Conservation (phyloP, 805 yeast species). For the Cyberlindnera veronae region DNA sequence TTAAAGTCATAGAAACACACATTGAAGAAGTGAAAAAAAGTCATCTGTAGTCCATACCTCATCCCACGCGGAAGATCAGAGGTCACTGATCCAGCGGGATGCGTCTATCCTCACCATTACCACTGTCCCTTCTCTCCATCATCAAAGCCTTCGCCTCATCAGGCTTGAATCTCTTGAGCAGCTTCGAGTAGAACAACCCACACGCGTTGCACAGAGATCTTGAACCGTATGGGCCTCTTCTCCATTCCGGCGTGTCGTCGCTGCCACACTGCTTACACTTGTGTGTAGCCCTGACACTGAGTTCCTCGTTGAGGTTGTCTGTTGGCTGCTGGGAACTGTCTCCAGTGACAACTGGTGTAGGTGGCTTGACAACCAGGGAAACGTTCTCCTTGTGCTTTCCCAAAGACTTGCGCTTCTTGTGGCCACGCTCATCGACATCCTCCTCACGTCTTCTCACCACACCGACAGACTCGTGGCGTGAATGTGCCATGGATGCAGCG, state of each 20-base stretch:
- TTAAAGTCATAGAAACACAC: background rate
- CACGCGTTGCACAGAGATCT: slow-evolving; percentile 90
- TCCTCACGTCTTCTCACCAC: background rate
- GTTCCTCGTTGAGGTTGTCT: slow-evolving; percentile 19
- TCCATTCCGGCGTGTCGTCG: slow-evolving; percentile 85
- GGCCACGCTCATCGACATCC: background rate
- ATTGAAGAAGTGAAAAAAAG: background rate
- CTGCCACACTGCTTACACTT: slow-evolving; percentile 70
- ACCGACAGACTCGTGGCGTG: background rate
- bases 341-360: slow-evolving; percentile 11
- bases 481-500: background rate
- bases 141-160: slow-evolving; percentile 28
- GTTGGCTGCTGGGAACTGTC: background rate
- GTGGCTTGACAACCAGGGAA: slow-evolving; percentile 22
- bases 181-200: slow-evolving; percentile 70
- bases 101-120: slow-evolving; percentile 28
- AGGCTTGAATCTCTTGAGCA: slow-evolving; percentile 46
- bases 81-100: slow-evolving; percentile 17
- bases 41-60: too few relatives aligned
- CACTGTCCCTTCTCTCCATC: slow-evolving; percentile 23
- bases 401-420: slow-evolving; percentile 9
- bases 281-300: slow-evolving; percentile 13
- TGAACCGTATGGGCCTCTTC: slow-evolving; percentile 83
- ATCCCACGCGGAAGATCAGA: too few relatives aligned
- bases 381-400: slow-evolving; percentile 7